phyloP scores from a whole-genome alignment of 2,329 filamentous ascomycete genomes.

The Phialocephala subalpina region DNA sequence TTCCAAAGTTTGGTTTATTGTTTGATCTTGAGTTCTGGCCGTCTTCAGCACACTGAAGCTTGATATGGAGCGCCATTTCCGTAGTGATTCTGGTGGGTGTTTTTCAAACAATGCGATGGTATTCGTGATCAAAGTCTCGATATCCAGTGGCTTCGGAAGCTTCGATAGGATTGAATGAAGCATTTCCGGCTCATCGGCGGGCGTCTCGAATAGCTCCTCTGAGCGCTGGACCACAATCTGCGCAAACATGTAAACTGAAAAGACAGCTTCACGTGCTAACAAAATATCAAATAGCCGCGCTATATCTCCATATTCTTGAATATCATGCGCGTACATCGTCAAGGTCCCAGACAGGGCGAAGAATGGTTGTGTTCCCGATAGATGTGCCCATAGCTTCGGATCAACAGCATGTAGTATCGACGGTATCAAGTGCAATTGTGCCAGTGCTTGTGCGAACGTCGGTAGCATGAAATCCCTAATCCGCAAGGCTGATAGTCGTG shows the following conservation, averaged over 20 bases:
- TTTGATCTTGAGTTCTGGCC: slow-evolving; percentile 61
- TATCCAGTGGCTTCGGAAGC: slow-evolving; percentile 79
- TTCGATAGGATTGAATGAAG: slow-evolving; percentile 88
- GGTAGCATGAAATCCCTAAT: slow-evolving; percentile 99
- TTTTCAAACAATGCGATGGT: slow-evolving; percentile 69
- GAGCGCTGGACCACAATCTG: slow-evolving; percentile 84
- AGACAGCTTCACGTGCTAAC: slow-evolving; percentile 85
- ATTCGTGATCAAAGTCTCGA: slow-evolving; percentile 77
- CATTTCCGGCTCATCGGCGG: slow-evolving; percentile 87
- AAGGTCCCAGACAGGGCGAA: slow-evolving; percentile 94
- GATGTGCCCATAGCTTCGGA: slow-evolving; percentile 73
- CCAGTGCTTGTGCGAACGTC: slow-evolving; percentile 79
- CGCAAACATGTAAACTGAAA: slow-evolving; percentile 91
- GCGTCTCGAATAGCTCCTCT: slow-evolving; percentile 85
- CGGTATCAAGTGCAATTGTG: slow-evolving; percentile 88
- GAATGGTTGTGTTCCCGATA: slow-evolving; percentile 83
- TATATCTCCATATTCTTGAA: slow-evolving; percentile 88
- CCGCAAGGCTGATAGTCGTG: slow-evolving; percentile 85
- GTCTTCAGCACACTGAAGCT: slow-evolving; percentile 85
- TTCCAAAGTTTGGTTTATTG: slow-evolving; percentile 63
- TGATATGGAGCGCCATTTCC: slow-evolving; percentile 77
- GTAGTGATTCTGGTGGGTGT: slow-evolving; percentile 77
- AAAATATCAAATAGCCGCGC: slow-evolving; percentile 92
- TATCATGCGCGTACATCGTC: slow-evolving; percentile 96
- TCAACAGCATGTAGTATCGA: slow-evolving; percentile 80